Evolutionary conservation across 176 grass and related monocot species (phyloP).

Genomic region (Cymbopogon citratus): DNA sequence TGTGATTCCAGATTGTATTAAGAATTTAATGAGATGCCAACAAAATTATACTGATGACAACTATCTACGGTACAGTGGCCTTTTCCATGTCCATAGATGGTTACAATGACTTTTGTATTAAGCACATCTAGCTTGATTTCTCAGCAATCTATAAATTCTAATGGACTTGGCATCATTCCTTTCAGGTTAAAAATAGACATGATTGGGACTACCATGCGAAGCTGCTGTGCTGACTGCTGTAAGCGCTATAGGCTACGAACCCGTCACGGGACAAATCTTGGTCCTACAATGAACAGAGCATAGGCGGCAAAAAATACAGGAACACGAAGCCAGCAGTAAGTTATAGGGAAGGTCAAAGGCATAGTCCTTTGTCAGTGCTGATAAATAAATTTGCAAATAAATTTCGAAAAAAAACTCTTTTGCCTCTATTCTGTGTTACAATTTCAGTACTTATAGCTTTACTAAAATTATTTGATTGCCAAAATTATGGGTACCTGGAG

Average conservation of each 20-base stretch:
- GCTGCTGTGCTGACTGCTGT: constrained; percentile 60
- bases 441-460: not conserved
- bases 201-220: constrained; percentile 75
- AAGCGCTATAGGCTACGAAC: constrained; percentile 62
- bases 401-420: not conserved
- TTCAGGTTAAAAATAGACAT: constrained; percentile 86
- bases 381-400: too few species aligned
- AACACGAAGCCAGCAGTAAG: constrained; percentile 74
- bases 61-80: too few species aligned
- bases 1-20: too few species aligned
- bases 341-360: constrained; percentile 67
- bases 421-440: not conserved
- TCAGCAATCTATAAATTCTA: constrained; percentile 7
- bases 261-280: constrained; percentile 63
- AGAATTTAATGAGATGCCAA: too few species aligned
- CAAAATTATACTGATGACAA: too few species aligned
- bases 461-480: constrained; percentile 11
- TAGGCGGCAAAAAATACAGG: constrained; percentile 94
- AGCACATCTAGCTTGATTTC: not conserved
- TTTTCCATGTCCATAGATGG: too few species aligned
- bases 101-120: too few species aligned
- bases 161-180: not conserved
- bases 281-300: too few species aligned
- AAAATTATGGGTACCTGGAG: constrained; percentile 58
- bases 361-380: too few species aligned